Conservation (phyloP, 2,329 filamentous ascomycete genomes). For the Colletotrichum spinosum region DNA sequence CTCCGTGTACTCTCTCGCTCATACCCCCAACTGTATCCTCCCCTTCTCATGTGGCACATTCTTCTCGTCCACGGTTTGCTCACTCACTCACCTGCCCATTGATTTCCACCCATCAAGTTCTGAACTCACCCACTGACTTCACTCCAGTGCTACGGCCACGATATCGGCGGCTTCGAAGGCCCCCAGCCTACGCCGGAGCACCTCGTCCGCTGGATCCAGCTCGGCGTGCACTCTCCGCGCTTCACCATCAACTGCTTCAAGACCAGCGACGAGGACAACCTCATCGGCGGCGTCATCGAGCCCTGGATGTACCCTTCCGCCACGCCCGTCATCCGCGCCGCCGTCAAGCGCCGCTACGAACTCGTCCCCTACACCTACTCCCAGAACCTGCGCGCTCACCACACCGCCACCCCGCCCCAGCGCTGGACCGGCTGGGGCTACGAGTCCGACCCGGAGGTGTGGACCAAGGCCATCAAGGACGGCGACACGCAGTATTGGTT, state of each 20-base stretch:
- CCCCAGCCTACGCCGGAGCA: constrained; percentile 78
- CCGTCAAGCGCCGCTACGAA: constrained; percentile 78
- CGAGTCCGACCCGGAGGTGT: constrained; percentile 74
- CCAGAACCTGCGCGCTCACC: constrained; percentile 70
- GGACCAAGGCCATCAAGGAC: constrained; percentile 68
- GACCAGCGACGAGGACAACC: constrained; percentile 73
- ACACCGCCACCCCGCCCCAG: constrained; percentile 71
- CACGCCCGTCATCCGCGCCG: constrained; percentile 69
- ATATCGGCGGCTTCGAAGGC: constrained; percentile 81
- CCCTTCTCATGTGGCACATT: too few relatives aligned
- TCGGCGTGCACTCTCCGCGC: constrained; percentile 75
- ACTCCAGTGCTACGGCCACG: constrained; percentile 73
- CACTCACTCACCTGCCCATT: too few relatives aligned
- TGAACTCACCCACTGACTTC: constrained; percentile 1
- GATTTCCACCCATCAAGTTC: not conserved
- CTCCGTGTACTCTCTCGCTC: too few relatives aligned
- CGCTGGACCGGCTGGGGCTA: constrained; percentile 82
- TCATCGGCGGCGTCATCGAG: constrained; percentile 78
- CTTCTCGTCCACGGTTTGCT: too few relatives aligned
- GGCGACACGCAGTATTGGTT: constrained; percentile 82
- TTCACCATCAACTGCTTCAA: constrained; percentile 87
- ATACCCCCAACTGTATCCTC: too few relatives aligned
- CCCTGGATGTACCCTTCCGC: constrained; percentile 82
- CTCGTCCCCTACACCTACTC: constrained; percentile 80
- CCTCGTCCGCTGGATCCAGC: constrained; percentile 78